Evolutionary conservation across 768 basidiomycete genomes (phyloP).

Genomic region (Phanerochaete carnosa): DNA sequence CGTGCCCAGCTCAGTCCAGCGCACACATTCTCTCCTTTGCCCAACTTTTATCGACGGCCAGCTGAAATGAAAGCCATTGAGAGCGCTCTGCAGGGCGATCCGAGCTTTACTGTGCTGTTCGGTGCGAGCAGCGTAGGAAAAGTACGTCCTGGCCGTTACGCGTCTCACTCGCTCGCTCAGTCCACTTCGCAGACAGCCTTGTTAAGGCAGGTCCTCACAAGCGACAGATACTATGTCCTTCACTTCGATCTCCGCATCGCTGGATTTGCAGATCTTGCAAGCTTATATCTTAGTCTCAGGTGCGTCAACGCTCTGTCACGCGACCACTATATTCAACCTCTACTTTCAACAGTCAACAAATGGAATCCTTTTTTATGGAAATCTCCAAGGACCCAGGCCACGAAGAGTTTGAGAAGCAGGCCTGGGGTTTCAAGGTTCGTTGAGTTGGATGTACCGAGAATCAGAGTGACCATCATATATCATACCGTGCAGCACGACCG

Average conservation of each 20-base stretch:
- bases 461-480: neutral
- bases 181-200: constrained; percentile 57
- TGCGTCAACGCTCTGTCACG: constrained; percentile 1
- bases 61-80: constrained; percentile 66
- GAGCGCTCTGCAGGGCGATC: constrained; percentile 62
- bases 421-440: constrained; percentile 73
- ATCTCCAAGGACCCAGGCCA: constrained; percentile 57
- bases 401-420: constrained; percentile 70
- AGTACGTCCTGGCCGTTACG: constrained; percentile 38
- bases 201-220: constrained; percentile 71
- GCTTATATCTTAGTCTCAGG: constrained; percentile 68
- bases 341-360: constrained; percentile 52
- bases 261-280: constrained; percentile 77
- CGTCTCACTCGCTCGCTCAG: neutral
- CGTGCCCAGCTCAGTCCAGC: constrained; percentile 63
- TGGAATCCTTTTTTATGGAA: constrained; percentile 76
- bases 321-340: neutral
- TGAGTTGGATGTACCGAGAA: neutral
- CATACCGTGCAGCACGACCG: constrained; percentile 63
- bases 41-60: constrained; percentile 68
- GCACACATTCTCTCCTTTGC: constrained; percentile 76
- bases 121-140: constrained; percentile 83
- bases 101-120: constrained; percentile 77
- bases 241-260: constrained; percentile 84
- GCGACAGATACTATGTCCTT: constrained; percentile 69